Base-by-base conservation (phyloP, 2,329 filamentous ascomycete genomes). In the Fusarium piperis region DNA sequence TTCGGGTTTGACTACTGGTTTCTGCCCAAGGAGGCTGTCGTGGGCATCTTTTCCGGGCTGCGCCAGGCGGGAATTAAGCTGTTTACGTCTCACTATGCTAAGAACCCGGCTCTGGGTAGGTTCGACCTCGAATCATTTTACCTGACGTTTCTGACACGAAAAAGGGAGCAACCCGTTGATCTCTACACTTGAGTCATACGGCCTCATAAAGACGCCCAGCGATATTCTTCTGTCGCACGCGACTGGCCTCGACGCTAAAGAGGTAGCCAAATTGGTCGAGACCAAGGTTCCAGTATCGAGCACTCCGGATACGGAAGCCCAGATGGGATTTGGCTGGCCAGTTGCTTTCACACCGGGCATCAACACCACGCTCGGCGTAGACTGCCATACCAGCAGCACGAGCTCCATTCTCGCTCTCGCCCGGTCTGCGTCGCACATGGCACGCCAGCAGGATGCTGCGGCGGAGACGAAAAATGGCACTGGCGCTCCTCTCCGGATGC, bases 291-390 rank as follows among this genome's bases (percentile, higher is more conserved):
- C 61, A 6, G 23, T 64, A 15, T 64, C 61, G 11, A 58, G 36
- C 33, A 64, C 61, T 30, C 53, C 61, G 6, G 51, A 64, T 10
- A 64, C 61, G 3, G 61, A 64, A 46, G 32, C 61, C 13, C 53
- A 58, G 32, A 64, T 64, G 61, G 61, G 61, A n/a, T 64, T 64
- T 35, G 61, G 61, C 9, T 64, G 61, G 61, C 61, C 61, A 6
- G 28, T 64, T 41, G 52, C 61, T 33, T 59, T 64, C 28, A 48
- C 38, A 5, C 20, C 41, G 3, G 61, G 61, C 2, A 59, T 64
- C 35, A 64, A 59, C 35, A 32, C 30, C 38, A 64, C 61, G 8
- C 38, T 64, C n/a, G 62, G 62, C 16, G 62, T 64, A 11, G 62
- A 64, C 30, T 64, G 62, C 30, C 62, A 64, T 28, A 59, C 35